A percentile compares a stretch with the other conserved stretches of the same genome.
phyloP scores from a whole-genome alignment of 352 stramenopile species.

The Phytophthora hybrid region DNA sequence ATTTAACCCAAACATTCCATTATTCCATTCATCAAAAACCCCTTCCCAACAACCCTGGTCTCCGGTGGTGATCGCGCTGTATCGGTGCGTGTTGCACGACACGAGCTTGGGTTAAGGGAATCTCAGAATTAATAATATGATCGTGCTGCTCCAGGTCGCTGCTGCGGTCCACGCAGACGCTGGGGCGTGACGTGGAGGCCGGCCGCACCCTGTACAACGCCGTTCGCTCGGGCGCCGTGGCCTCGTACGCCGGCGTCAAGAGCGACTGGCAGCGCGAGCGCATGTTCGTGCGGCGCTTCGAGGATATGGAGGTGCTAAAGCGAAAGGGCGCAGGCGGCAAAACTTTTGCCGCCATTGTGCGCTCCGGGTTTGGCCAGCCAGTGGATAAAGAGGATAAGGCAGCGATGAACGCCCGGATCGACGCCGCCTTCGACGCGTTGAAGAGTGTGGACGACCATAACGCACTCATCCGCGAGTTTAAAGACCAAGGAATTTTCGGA shows the following conservation, averaged over 20 bases:
- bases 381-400: conserved; percentile 37
- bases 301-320: conserved; percentile 56
- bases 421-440: conserved; percentile 69
- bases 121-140: conserved; percentile 25
- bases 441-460: conserved; percentile 78
- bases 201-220: conserved; percentile 67
- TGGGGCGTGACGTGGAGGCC: conserved; percentile 59
- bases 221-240: conserved; percentile 68
- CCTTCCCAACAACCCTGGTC: no score
- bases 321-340: conserved; percentile 29
- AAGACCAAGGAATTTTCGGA: conserved; percentile 53
- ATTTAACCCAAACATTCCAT: no score
- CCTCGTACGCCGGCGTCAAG: conserved; percentile 73
- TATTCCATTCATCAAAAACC: no score
- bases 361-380: conserved; percentile 56
- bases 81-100: conserved; percentile 28
- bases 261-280: conserved; percentile 82
- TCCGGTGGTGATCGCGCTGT: conserved; percentile 42
- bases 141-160: conserved; percentile 43
- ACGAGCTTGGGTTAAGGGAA: not conserved
- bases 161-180: conserved; percentile 60
- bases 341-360: conserved; percentile 55
- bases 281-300: conserved; percentile 58
- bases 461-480: conserved; percentile 59
- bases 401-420: conserved; percentile 54